Evolutionary conservation across 345 rosid genomes (phyloP).

Genomic region (Clarkia xantiana): DNA sequence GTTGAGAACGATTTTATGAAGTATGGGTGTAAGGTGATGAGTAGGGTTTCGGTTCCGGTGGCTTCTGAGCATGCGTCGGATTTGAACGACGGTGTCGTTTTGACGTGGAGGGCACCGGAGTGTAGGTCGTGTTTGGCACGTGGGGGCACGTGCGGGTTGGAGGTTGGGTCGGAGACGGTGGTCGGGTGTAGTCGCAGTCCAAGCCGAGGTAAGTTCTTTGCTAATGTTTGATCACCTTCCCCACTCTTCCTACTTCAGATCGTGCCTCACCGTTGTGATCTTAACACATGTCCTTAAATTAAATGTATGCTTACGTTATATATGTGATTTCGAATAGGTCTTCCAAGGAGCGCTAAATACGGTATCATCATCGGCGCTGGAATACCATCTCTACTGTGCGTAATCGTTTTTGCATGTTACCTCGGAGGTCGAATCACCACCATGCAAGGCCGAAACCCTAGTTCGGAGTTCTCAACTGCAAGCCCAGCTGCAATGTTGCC

Average conservation of each 20-base stretch:
- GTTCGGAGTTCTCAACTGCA: background rate
- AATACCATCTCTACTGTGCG: conserved; percentile 30
- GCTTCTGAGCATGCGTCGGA: conserved; percentile 3
- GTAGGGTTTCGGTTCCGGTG: conserved; percentile 12
- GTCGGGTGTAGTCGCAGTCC: conserved; percentile 19
- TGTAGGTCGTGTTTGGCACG: conserved; percentile 20
- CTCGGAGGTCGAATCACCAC: conserved; percentile 10
- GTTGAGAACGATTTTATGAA: rapidly evolving
- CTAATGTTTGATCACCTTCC: too few species aligned
- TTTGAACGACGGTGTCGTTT: conserved; percentile 1
- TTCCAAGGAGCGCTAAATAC: conserved; percentile 31
- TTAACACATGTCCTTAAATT: too few species aligned
- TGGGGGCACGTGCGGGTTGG: conserved; percentile 25
- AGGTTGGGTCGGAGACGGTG: background rate
- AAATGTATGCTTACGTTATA: too few species aligned
- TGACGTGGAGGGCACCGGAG: conserved; percentile 28
- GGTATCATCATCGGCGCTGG: conserved; percentile 36
- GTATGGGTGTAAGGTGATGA: background rate
- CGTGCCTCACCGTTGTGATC: too few species aligned
- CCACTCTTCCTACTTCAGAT: too few species aligned
- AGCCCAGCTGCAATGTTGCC: too few species aligned
- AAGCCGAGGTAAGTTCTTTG: conserved; percentile 6
- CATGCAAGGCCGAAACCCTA: background rate
- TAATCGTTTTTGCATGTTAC: conserved; percentile 19
- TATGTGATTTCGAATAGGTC: too few species aligned